These are phyloP conservation scores for Condylostoma magnum DNA, from an alignment of 169 alveolate species.

Conservation along the genomic window DNA sequence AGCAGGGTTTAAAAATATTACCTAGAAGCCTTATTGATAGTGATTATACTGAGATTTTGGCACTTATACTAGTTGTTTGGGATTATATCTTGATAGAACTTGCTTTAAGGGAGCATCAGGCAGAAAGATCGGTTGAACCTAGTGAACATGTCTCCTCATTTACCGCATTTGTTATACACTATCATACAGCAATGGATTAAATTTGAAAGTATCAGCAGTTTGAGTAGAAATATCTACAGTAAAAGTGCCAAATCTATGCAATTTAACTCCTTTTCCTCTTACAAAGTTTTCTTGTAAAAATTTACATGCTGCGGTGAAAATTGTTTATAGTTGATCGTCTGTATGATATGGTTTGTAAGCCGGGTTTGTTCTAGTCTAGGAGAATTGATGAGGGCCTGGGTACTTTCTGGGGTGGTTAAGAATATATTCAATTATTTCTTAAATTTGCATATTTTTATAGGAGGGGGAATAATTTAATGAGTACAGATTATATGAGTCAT, in stretches of 20 bases:
- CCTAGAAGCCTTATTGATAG: constrained; percentile 38
- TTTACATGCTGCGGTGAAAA: constrained; percentile 32
- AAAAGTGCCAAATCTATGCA: constrained; percentile 35
- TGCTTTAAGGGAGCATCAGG: constrained; percentile 28
- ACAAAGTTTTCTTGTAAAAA: constrained; percentile 32
- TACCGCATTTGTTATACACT: background rate
- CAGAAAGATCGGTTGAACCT: constrained; percentile 31
- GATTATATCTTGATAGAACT: constrained; percentile 33
- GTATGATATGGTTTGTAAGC: background rate
- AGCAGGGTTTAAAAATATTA: constrained; percentile 39
- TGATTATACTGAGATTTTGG: constrained; percentile 33
- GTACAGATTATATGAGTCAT: no score
- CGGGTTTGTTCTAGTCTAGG: background rate
- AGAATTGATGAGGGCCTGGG: background rate
- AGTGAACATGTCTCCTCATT: constrained; percentile 31
- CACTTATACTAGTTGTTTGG: constrained; percentile 30
- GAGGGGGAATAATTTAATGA: no score
- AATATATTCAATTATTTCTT: background rate
- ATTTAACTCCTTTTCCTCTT: constrained; percentile 32
- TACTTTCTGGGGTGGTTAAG: background rate
- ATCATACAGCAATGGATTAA: background rate
- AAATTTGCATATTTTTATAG: no score
- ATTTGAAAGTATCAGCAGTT: background rate
- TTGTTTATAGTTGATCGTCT: background rate
- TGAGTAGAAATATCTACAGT: constrained; percentile 32